Conservation (phyloP, 169 alveolate genomes). For the Miamiensis avidus region DNA sequence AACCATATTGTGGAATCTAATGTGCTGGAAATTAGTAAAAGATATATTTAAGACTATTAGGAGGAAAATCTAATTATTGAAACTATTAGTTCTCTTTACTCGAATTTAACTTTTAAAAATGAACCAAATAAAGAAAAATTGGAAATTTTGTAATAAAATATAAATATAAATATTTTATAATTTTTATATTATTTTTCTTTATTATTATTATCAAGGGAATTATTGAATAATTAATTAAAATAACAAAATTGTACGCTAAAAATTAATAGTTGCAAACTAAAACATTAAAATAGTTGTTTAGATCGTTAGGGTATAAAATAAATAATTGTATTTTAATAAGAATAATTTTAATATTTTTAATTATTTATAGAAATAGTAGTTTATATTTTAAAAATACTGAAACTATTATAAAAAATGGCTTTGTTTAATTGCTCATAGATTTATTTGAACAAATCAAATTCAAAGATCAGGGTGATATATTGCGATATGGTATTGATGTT, state of each 20-base stretch:
- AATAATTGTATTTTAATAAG: too few relatives aligned
- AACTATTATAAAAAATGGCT: neutral
- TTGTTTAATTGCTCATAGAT: neutral
- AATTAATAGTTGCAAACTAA: neutral
- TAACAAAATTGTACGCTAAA: neutral
- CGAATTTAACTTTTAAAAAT: slow-evolving; percentile 17
- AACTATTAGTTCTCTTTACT: slow-evolving; percentile 10
- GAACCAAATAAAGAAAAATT: neutral
- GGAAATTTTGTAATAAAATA: neutral
- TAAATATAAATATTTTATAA: too few relatives aligned
- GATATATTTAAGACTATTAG: neutral
- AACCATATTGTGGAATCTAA: slow-evolving; percentile 1
- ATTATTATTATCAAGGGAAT: neutral
- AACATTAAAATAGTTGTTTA: neutral
- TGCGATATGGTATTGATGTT: slow-evolving; percentile 11
- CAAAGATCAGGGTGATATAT: slow-evolving; percentile 17
- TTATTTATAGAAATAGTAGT: neutral
- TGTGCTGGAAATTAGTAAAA: neutral
- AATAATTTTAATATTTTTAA: neutral
- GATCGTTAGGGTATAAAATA: neutral
- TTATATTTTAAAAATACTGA: slow-evolving; percentile 3
- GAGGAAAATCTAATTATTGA: slow-evolving; percentile 4
- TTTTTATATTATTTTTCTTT: too few relatives aligned
- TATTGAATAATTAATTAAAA: neutral
- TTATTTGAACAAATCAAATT: slow-evolving; percentile 8